These are phyloP conservation scores for Talaromyces verruculosus DNA, from an alignment of 2,329 filamentous ascomycete genomes.

Conservation along the genomic window DNA sequence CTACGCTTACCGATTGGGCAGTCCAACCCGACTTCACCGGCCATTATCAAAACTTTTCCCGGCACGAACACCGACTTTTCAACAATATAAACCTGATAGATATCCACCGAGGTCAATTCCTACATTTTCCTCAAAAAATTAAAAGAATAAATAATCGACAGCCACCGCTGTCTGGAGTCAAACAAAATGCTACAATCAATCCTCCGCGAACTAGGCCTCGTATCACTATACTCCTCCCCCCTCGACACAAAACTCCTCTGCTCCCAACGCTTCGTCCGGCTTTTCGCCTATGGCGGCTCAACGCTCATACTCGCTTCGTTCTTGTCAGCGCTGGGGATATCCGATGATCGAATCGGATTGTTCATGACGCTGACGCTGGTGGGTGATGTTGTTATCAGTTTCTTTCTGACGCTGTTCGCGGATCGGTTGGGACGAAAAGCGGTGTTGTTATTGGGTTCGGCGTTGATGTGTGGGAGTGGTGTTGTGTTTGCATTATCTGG, in stretches of 20 bases:
- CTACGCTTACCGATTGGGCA: background rate
- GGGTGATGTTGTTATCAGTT: constrained; percentile 61
- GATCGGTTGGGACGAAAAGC: constrained; percentile 59
- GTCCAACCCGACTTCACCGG: background rate
- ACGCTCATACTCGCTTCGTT: constrained; percentile 63
- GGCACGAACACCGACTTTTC: background rate
- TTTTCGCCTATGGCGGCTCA: constrained; percentile 64
- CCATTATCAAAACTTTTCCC: background rate
- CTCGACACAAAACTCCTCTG: constrained; percentile 42
- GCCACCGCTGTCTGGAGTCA: background rate
- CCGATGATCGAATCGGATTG: constrained; percentile 60
- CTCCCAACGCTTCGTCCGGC: constrained; percentile 50
- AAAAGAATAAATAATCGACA: background rate
- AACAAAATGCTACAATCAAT: constrained; percentile 16
- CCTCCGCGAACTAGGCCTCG: constrained; percentile 38
- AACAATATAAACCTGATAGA: background rate
- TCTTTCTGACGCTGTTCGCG: constrained; percentile 59
- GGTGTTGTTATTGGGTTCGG: constrained; percentile 54
- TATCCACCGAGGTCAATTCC: background rate
- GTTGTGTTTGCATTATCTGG: constrained; percentile 54
- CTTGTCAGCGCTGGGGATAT: constrained; percentile 56
- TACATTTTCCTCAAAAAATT: background rate
- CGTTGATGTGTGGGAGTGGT: constrained; percentile 60
- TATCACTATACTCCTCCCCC: constrained; percentile 40
- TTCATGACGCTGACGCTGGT: constrained; percentile 65